Evolutionary conservation across 1,284 basidiomycete species (phyloP).

Genomic region (Irpex sp.): DNA sequence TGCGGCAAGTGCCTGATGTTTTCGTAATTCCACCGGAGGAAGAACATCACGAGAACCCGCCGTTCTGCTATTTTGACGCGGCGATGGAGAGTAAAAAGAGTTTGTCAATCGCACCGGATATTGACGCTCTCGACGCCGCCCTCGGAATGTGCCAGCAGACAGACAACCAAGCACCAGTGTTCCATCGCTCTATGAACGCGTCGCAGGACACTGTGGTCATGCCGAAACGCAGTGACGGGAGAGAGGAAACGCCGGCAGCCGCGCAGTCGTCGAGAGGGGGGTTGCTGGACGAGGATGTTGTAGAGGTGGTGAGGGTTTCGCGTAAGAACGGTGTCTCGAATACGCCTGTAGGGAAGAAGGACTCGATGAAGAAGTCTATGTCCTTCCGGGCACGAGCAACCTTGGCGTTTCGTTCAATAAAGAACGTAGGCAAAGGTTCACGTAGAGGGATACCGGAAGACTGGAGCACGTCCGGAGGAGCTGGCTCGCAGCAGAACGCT

Average conservation of each 20-base stretch:
- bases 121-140: slow-evolving; percentile 39
- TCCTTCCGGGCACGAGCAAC: slow-evolving; percentile 57
- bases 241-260: slow-evolving; percentile 13
- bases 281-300: slow-evolving; percentile 45
- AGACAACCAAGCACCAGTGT: slow-evolving; percentile 30
- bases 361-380: slow-evolving; percentile 39
- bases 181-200: slow-evolving; percentile 24
- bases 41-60: slow-evolving; percentile 49
- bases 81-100: slow-evolving; percentile 27
- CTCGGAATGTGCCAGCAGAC: slow-evolving; percentile 31
- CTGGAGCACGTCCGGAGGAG: slow-evolving; percentile 5
- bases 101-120: slow-evolving; percentile 34
- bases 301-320: slow-evolving; percentile 66
- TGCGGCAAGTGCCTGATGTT: slow-evolving; percentile 47
- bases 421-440: slow-evolving; percentile 42
- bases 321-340: slow-evolving; percentile 36
- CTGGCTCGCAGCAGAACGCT: slow-evolving; percentile 7
- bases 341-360: slow-evolving; percentile 17
- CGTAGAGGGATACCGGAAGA: slow-evolving; percentile 8
- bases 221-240: slow-evolving; percentile 21
- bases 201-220: slow-evolving; percentile 31
- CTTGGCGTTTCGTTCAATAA: slow-evolving; percentile 59
- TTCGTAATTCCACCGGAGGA: slow-evolving; percentile 71
- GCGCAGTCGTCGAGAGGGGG: slow-evolving; percentile 23
- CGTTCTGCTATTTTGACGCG: slow-evolving; percentile 68